Evolutionary conservation across 106 monocot genomes (phyloP).

Genomic region (Cymbidium sinense): DNA sequence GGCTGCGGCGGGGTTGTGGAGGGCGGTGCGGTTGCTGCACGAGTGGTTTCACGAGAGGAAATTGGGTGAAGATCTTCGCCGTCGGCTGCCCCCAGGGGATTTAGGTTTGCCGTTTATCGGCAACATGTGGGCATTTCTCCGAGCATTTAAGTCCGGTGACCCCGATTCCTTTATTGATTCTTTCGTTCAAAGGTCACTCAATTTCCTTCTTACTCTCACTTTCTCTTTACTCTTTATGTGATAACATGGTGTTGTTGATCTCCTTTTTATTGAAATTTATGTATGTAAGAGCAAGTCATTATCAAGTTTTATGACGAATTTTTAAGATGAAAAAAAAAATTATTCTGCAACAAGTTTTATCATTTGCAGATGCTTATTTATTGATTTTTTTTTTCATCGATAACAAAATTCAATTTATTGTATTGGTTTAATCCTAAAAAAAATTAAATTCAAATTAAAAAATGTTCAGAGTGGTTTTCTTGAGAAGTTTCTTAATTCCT

Average conservation of each 20-base stretch:
- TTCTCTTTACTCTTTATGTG: background rate
- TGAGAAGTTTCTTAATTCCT: too few species aligned
- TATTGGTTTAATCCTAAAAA: background rate
- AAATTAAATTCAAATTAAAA: background rate
- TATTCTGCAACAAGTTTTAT: background rate
- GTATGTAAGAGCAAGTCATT: background rate
- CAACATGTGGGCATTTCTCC: conserved; percentile 47
- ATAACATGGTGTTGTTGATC: background rate
- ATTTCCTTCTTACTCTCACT: conserved; percentile 1
- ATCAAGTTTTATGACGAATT: background rate
- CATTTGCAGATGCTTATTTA: background rate
- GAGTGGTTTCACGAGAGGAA: conserved; percentile 30
- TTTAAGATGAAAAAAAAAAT: background rate
- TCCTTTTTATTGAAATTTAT: background rate
- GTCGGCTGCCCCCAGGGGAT: conserved; percentile 41
- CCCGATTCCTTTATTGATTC: conserved; percentile 45
- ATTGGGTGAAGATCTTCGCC: conserved; percentile 15
- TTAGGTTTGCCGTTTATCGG: conserved; percentile 50
- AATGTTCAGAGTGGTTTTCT: background rate
- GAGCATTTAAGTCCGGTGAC: conserved; percentile 41
- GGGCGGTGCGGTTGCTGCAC: conserved; percentile 11
- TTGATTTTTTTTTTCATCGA: background rate
- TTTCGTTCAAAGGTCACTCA: conserved; percentile 26
- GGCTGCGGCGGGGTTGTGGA: background rate
- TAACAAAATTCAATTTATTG: background rate